These are phyloP conservation scores for Mucor plumbeus DNA, from an alignment of 371 early-diverging fungal species.

Conservation along the genomic window DNA sequence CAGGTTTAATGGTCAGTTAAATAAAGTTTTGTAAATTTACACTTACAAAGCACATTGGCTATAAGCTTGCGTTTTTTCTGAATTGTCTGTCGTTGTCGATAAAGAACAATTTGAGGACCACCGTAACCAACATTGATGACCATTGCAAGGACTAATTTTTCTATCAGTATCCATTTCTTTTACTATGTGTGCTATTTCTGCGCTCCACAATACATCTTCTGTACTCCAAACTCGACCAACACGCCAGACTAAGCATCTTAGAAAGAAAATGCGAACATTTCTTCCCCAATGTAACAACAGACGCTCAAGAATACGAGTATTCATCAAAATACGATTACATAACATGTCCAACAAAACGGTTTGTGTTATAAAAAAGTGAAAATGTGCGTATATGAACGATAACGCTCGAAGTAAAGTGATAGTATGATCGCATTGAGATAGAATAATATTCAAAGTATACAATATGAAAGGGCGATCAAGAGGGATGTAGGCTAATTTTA, in stretches of 20 bases:
- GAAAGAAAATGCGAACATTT: slow-evolving; percentile 57
- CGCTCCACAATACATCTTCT: slow-evolving; percentile 20
- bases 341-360: slow-evolving; percentile 45
- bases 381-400: slow-evolving; percentile 59
- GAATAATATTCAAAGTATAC: slow-evolving; percentile 47
- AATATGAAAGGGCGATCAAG: slow-evolving; percentile 57
- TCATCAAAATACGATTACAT: slow-evolving; percentile 47
- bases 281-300: slow-evolving; percentile 62
- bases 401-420: slow-evolving; percentile 56
- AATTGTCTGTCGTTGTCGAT: background rate
- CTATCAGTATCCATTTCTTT: background rate
- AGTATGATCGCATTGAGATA: slow-evolving; percentile 55
- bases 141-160: background rate
- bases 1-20: no score
- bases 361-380: slow-evolving; percentile 52
- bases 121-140: slow-evolving; percentile 9
- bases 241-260: slow-evolving; percentile 59
- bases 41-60: slow-evolving; percentile 26
- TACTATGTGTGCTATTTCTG: slow-evolving; percentile 12
- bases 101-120: slow-evolving; percentile 9
- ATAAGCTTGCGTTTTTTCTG: slow-evolving; percentile 4
- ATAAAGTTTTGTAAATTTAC: no score
- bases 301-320: slow-evolving; percentile 53
- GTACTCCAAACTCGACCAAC: slow-evolving; percentile 41
- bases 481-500: slow-evolving; percentile 24